phyloP scores from a whole-genome alignment of 2,329 filamentous ascomycete species.

The Sporothrix euskadiensis region DNA sequence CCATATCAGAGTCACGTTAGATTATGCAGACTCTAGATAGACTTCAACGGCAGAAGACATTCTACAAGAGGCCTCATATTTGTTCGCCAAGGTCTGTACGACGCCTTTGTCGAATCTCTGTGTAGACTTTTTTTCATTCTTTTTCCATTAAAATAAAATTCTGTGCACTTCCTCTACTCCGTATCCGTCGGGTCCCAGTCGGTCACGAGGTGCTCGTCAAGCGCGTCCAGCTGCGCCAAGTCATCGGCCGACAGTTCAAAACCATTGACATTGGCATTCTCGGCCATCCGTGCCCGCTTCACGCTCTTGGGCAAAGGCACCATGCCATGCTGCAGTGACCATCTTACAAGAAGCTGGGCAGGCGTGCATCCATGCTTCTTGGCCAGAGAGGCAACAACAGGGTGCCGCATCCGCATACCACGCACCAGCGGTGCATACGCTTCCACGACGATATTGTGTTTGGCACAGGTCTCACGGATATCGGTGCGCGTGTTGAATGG shows the following conservation, averaged over 20 bases:
- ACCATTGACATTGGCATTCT: slow-evolving; percentile 62
- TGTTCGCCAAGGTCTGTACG: too few relatives aligned
- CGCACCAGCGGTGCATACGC: slow-evolving; percentile 78
- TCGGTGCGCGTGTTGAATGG: slow-evolving; percentile 74
- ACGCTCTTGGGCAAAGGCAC: slow-evolving; percentile 74
- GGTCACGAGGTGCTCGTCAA: slow-evolving; percentile 74
- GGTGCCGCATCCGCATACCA: slow-evolving; percentile 68
- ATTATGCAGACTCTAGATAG: too few relatives aligned
- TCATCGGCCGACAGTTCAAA: slow-evolving; percentile 65
- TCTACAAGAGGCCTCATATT: too few relatives aligned
- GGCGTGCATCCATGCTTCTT: slow-evolving; percentile 69
- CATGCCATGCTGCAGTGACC: slow-evolving; percentile 74
- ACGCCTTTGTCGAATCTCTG: too few relatives aligned
- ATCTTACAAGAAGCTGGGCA: slow-evolving; percentile 73
- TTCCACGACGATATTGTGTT: slow-evolving; percentile 69
- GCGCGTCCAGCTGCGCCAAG: slow-evolving; percentile 60
- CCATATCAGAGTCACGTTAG: too few relatives aligned
- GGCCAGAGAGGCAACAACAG: slow-evolving; percentile 60
- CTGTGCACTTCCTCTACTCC: not conserved
- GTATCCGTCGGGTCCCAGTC: slow-evolving; percentile 51
- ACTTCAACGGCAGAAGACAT: too few relatives aligned
- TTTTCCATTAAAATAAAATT: too few relatives aligned
- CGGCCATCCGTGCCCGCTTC: slow-evolving; percentile 60
- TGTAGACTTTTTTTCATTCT: too few relatives aligned
- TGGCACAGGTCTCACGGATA: slow-evolving; percentile 66